Conservation (phyloP, 1,139 yeast genomes). For the Trichomonascaceae sp. region DNA sequence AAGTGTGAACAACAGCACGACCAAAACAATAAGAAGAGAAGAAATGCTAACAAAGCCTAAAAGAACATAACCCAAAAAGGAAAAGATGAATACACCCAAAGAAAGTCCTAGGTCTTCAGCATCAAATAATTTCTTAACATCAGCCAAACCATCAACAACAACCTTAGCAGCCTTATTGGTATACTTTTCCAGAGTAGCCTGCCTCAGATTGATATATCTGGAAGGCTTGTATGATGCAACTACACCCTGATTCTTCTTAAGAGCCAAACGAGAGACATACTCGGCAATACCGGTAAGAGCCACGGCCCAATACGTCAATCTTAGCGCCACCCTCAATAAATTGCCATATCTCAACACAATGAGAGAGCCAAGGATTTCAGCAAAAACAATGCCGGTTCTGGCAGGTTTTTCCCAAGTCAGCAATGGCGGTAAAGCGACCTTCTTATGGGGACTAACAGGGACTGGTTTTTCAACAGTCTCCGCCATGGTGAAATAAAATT, state of each 20-base stretch:
- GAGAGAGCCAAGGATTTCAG: constrained; percentile 53
- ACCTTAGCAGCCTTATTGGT: constrained; percentile 28
- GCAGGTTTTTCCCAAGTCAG: constrained; percentile 82
- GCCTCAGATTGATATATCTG: constrained; percentile 29
- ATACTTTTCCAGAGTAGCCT: constrained; percentile 29
- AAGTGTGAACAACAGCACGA: constrained; percentile 61
- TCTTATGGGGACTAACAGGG: background rate
- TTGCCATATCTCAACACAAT: constrained; percentile 64
- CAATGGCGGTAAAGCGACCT: constrained; percentile 35
- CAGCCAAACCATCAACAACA: constrained; percentile 29
- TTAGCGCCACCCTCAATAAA: constrained; percentile 62
- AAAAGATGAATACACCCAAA: constrained; percentile 61
- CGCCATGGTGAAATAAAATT: background rate
- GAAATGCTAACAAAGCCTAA: constrained; percentile 74
- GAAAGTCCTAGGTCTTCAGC: constrained; percentile 65
- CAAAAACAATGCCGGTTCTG: constrained; percentile 72
- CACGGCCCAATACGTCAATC: constrained; percentile 34
- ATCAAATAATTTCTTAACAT: constrained; percentile 55
- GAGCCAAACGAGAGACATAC: constrained; percentile 30
- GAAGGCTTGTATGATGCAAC: constrained; percentile 32
- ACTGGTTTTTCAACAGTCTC: background rate
- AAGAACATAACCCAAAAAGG: constrained; percentile 62
- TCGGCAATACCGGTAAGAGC: constrained; percentile 31
- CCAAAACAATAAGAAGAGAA: constrained; percentile 52
- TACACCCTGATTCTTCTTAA: constrained; percentile 30